A percentile compares a stretch with the other conserved stretches of the same genome.
Evolutionary conservation across 2,329 filamentous ascomycete species (phyloP).

Genomic region (Polychaeton citri): DNA sequence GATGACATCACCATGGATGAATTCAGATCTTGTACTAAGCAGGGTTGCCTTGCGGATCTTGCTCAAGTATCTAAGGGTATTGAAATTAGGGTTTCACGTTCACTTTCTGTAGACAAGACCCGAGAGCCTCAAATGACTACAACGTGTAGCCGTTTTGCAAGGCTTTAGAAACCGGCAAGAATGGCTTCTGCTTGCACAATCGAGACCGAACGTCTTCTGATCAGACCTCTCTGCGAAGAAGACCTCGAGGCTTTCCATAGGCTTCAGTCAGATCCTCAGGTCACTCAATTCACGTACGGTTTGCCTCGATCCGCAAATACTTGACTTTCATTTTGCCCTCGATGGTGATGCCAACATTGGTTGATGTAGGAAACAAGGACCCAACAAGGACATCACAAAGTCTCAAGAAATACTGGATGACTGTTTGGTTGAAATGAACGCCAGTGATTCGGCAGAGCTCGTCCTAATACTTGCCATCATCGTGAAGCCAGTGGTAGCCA

Average conservation of each 20-base stretch:
- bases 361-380: constrained; percentile 9
- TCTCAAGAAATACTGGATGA: constrained; percentile 10
- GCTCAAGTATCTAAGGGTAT: too few species aligned
- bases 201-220: constrained; percentile 5
- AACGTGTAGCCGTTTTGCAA: too few species aligned
- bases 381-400: constrained; percentile 4
- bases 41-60: too few species aligned
- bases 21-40: too few species aligned
- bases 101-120: too few species aligned
- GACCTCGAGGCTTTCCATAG: constrained; percentile 7
- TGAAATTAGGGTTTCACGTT: too few species aligned
- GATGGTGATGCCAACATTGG: too few species aligned
- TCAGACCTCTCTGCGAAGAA: constrained; percentile 5
- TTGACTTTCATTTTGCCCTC: too few species aligned
- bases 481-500: not conserved
- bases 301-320: not conserved
- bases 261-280: constrained; percentile 7
- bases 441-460: constrained; percentile 3
- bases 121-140: too few species aligned
- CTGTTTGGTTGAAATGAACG: constrained; percentile 7
- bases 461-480: constrained; percentile 9
- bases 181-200: too few species aligned
- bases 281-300: constrained; percentile 8
- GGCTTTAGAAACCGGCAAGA: too few species aligned
- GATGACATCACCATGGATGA: too few species aligned